These are phyloP conservation scores for Beta corolliflora DNA, from an alignment of 179 eudicot genomes.

Conservation along the genomic window DNA sequence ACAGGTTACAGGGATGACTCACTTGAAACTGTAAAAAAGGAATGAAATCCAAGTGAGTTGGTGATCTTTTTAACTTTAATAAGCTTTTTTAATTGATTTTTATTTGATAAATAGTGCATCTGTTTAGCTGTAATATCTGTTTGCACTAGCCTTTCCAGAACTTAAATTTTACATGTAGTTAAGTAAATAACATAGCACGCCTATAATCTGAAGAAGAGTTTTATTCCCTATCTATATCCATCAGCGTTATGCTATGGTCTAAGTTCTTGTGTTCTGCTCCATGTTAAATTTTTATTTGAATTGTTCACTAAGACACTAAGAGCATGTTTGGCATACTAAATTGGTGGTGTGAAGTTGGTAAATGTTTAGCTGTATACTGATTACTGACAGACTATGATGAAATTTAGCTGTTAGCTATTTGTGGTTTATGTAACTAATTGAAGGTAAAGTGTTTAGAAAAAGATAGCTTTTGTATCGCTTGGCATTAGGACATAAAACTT, in stretches of 20 bases:
- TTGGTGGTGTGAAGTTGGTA: too few species aligned
- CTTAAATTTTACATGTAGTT: too few species aligned
- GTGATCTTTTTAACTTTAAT: conserved; percentile 1
- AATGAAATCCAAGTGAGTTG: conserved; percentile 80
- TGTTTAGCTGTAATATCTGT: background rate
- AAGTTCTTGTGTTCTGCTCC: too few species aligned
- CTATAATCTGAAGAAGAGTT: background rate
- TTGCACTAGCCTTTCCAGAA: background rate
- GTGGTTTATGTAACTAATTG: background rate
- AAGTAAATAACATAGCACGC: background rate
- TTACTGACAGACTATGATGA: background rate
- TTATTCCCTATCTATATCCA: background rate
- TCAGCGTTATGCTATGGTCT: too few species aligned
- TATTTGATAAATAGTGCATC: background rate
- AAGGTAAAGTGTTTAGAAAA: background rate
- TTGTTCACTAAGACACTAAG: too few species aligned
- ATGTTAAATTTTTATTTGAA: too few species aligned
- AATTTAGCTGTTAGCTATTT: background rate
- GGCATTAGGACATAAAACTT: background rate
- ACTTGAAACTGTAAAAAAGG: conserved; percentile 96
- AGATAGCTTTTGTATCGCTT: background rate
- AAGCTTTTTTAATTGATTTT: background rate
- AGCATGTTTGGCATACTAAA: too few species aligned
- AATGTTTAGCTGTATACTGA: too few species aligned
- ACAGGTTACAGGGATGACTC: conserved; percentile 98